These are phyloP conservation scores for Malus hybrid DNA, from an alignment of 331 rosid species.

Conservation along the genomic window DNA sequence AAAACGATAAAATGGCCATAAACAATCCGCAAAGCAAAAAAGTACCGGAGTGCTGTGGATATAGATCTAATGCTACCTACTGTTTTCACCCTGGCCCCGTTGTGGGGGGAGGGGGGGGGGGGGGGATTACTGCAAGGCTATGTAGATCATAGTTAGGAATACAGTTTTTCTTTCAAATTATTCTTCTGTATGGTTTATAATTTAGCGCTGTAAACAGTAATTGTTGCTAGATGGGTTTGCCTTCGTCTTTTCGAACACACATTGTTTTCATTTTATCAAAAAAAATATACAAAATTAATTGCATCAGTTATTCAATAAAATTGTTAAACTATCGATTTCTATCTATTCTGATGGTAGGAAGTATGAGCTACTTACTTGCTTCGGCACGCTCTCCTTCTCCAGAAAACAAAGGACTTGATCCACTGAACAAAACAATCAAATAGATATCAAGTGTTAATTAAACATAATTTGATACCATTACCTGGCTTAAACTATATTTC, in stretches of 20 bases:
- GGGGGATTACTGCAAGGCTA: neutral
- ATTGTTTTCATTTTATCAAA: too few relatives aligned
- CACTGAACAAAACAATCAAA: conserved; percentile 48
- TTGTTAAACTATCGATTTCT: neutral
- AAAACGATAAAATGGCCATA: neutral
- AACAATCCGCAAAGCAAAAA: neutral
- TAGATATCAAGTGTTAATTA: conserved; percentile 9
- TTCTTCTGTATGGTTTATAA: neutral
- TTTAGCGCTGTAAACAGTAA: neutral
- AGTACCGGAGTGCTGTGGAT: neutral
- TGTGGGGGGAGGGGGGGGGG: too few relatives aligned
- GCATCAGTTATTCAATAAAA: neutral
- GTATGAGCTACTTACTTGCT: conserved; percentile 68
- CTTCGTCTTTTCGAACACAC: neutral
- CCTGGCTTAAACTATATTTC: neutral
- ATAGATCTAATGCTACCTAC: neutral
- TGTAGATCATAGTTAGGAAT: neutral
- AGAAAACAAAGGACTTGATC: conserved; percentile 59
- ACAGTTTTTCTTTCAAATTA: neutral
- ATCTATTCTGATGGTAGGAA: neutral
- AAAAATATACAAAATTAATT: neutral
- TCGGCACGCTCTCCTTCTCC: conserved; percentile 64
- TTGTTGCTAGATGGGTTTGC: neutral
- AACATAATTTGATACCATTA: neutral
- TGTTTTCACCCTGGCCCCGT: too few relatives aligned